Percentiles rank a stretch among this genome's conserved stretches.
Conservation (phyloP, 2,329 filamentous ascomycete species). For the Coniosporium tulheliwenetii region DNA sequence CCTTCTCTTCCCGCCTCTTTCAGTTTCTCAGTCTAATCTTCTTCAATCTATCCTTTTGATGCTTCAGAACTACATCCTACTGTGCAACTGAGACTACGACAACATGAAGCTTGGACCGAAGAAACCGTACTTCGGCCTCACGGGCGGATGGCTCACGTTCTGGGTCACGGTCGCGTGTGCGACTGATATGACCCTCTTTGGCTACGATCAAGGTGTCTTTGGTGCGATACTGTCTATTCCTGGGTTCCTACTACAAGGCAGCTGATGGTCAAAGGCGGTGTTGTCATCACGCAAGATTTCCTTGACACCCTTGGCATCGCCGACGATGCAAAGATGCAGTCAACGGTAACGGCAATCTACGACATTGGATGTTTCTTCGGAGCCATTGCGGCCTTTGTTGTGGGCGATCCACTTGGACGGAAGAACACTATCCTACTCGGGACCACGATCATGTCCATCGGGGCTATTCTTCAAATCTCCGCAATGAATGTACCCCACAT, state of each 20-base stretch:
- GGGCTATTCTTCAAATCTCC: conserved; percentile 31
- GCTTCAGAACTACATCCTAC: no score
- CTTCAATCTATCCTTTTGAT: no score
- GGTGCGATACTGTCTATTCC: conserved; percentile 11
- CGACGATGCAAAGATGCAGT: conserved; percentile 22
- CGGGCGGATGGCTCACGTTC: conserved; percentile 39
- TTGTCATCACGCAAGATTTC: conserved; percentile 38
- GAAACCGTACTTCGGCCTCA: conserved; percentile 35
- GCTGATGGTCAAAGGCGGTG: conserved; percentile 24
- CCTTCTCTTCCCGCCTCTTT: no score
- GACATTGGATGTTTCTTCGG: conserved; percentile 46
- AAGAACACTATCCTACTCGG: conserved; percentile 32
- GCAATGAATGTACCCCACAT: conserved; percentile 31
- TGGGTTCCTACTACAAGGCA: neutral
- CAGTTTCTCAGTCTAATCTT: no score
- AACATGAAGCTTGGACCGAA: neutral
- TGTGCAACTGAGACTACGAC: no score
- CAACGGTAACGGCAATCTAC: conserved; percentile 41
- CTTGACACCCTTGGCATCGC: conserved; percentile 30
- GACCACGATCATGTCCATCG: conserved; percentile 31
- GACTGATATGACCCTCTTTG: conserved; percentile 31
- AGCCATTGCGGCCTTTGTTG: conserved; percentile 31
- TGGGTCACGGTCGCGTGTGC: conserved; percentile 37
- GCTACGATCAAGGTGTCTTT: conserved; percentile 32
- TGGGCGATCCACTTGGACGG: conserved; percentile 32